Evolutionary conservation across 441 rosid species (phyloP).

Genomic region (Aquilaria agallochum): DNA sequence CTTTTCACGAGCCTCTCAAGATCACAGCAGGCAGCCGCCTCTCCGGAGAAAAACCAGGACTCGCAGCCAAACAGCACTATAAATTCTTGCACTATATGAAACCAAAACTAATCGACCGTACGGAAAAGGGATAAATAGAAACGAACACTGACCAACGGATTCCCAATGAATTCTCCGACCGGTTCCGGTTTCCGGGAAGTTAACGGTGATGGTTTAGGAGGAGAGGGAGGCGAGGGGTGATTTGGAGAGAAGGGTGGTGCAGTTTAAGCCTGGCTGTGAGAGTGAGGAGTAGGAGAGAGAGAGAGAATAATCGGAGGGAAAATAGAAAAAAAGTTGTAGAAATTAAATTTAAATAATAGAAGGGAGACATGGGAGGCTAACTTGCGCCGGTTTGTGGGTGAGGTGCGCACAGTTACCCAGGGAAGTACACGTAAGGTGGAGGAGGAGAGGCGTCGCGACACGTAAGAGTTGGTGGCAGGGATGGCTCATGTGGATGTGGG

Average conservation of each 20-base stretch:
- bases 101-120: no score
- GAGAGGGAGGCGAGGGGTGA: background rate
- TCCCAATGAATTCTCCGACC: no score
- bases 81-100: no score
- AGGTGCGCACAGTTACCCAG: constrained; percentile 21
- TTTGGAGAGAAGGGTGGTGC: background rate
- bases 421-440: constrained; percentile 16
- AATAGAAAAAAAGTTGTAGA: background rate
- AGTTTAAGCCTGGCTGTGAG: constrained; percentile 8
- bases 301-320: constrained; percentile 16
- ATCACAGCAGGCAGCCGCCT: background rate
- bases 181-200: no score
- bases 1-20: constrained; percentile 18
- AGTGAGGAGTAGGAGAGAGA: background rate
- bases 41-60: no score
- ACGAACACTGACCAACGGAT: no score
- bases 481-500: background rate
- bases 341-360: background rate
- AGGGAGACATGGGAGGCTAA: constrained; percentile 6
- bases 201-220: no score
- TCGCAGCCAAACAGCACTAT: no score
- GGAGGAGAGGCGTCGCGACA: constrained; percentile 16
- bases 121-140: no score
- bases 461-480: constrained; percentile 11
- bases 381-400: constrained; percentile 6